phyloP scores from a whole-genome alignment of 208 protist species.

The Leishmania martiniquensis region DNA sequence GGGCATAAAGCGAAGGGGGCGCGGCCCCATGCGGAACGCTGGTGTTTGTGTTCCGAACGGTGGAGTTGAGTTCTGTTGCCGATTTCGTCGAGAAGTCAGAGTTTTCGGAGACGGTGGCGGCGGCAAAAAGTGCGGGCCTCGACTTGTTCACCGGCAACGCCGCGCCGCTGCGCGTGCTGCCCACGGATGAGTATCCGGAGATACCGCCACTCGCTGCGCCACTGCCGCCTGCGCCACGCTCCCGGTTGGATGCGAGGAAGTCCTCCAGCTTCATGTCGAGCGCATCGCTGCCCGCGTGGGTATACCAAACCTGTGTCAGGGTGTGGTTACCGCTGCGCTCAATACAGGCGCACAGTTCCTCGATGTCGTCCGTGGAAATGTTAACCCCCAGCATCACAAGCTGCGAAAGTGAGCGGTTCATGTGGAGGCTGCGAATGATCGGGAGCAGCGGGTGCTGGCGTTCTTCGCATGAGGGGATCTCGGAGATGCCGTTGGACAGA shows the following conservation, averaged over 20 bases:
- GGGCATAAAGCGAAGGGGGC: not conserved
- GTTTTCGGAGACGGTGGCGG: constrained; percentile 9
- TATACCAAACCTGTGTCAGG: constrained; percentile 58
- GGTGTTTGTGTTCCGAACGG: constrained; percentile 7
- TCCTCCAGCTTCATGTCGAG: constrained; percentile 70
- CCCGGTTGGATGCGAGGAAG: constrained; percentile 52
- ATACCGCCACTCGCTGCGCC: constrained; percentile 2
- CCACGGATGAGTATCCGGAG: constrained; percentile 17
- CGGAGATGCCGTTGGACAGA: constrained; percentile 11
- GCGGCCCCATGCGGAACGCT: not conserved
- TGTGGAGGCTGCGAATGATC: constrained; percentile 61
- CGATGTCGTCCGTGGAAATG: constrained; percentile 62
- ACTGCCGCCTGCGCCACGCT: constrained; percentile 13
- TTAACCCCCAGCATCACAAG: constrained; percentile 63
- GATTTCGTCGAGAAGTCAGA: constrained; percentile 14
- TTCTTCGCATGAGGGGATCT: constrained; percentile 31
- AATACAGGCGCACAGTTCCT: constrained; percentile 72
- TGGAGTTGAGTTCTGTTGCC: not conserved
- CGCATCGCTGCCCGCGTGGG: constrained; percentile 43
- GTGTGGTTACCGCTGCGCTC: constrained; percentile 57
- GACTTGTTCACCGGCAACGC: constrained; percentile 6
- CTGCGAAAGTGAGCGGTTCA: constrained; percentile 45
- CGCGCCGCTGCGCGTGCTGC: constrained; percentile 6
- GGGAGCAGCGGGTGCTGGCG: constrained; percentile 59
- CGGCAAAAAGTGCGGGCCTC: constrained; percentile 21